phyloP scores from a whole-genome alignment of 169 alveolate species.

The Toxoplasma gondii region DNA sequence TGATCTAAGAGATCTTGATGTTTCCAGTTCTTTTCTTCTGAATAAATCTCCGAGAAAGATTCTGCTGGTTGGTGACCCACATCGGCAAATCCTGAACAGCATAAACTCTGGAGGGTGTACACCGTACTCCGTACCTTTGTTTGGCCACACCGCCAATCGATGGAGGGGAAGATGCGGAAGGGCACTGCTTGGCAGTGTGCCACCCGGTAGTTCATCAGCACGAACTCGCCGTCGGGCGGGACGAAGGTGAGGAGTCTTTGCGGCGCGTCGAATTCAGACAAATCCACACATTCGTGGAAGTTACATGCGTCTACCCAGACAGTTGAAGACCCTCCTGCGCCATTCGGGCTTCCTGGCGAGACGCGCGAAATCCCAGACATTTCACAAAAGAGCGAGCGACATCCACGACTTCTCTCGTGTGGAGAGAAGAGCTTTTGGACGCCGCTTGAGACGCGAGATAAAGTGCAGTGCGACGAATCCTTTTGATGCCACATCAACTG shows the following conservation, averaged over 20 bases:
- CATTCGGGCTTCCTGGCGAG: background rate
- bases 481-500: too few relatives aligned
- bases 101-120: too few relatives aligned
- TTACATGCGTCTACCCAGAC: conserved; percentile 90
- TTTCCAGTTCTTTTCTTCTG: too few relatives aligned
- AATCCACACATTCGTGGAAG: conserved; percentile 94
- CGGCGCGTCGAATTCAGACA: conserved; percentile 86
- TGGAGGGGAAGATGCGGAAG: conserved; percentile 74
- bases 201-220: conserved; percentile 94
- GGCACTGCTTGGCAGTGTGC: conserved; percentile 81
- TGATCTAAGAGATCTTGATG: too few relatives aligned
- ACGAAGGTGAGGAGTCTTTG: conserved; percentile 85
- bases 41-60: too few relatives aligned
- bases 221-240: conserved; percentile 98
- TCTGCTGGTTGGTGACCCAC: too few relatives aligned
- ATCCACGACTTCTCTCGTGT: too few relatives aligned
- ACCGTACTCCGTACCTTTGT: conserved; percentile 74
- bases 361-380: background rate
- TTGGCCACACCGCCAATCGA: conserved; percentile 51
- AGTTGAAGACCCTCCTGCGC: conserved; percentile 13
- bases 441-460: too few relatives aligned
- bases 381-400: too few relatives aligned
- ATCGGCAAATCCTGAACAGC: too few relatives aligned
- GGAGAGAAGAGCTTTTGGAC: too few relatives aligned
- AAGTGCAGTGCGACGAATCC: too few relatives aligned